Conservation (phyloP, 768 basidiomycete species). For the Suillus tomentosus region DNA sequence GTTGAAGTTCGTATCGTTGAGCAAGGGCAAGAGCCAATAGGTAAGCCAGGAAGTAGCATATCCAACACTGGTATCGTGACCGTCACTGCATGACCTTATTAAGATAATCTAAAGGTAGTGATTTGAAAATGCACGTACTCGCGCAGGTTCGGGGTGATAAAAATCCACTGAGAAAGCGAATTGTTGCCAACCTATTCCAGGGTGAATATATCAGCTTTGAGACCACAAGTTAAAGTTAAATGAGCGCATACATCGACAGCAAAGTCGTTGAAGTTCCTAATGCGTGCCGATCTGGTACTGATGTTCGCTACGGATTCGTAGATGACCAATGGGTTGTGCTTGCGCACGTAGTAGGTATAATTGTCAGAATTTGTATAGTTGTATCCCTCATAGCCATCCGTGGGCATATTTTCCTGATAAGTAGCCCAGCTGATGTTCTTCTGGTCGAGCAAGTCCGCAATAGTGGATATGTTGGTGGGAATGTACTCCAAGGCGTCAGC, state of each 20-base stretch:
- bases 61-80: conserved; percentile 57
- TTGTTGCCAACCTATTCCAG: conserved; percentile 34
- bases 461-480: conserved; percentile 51
- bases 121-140: conserved; percentile 20
- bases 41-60: conserved; percentile 48
- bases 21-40: conserved; percentile 54
- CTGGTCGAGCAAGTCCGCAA: conserved; percentile 61
- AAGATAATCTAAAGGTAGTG: background rate
- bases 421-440: conserved; percentile 60
- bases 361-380: conserved; percentile 31
- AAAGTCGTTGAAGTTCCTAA: conserved; percentile 66
- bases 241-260: conserved; percentile 45
- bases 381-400: conserved; percentile 47
- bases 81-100: conserved; percentile 44
- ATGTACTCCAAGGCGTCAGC: conserved; percentile 39
- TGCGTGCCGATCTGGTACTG: conserved; percentile 41
- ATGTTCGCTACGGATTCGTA: conserved; percentile 51
- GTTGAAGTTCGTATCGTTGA: conserved; percentile 55
- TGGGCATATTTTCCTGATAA: conserved; percentile 63
- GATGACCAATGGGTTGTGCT: conserved; percentile 56
- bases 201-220: conserved; percentile 1
- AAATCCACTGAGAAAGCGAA: conserved; percentile 59
- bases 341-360: conserved; percentile 57
- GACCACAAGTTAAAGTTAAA: background rate
- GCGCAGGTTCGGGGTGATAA: conserved; percentile 61